Evolutionary conservation across 2,329 filamentous ascomycete genomes (phyloP), one percentile per base, ranked within the genome.

Genomic region (Pestalotiopsis sp.): DNA sequence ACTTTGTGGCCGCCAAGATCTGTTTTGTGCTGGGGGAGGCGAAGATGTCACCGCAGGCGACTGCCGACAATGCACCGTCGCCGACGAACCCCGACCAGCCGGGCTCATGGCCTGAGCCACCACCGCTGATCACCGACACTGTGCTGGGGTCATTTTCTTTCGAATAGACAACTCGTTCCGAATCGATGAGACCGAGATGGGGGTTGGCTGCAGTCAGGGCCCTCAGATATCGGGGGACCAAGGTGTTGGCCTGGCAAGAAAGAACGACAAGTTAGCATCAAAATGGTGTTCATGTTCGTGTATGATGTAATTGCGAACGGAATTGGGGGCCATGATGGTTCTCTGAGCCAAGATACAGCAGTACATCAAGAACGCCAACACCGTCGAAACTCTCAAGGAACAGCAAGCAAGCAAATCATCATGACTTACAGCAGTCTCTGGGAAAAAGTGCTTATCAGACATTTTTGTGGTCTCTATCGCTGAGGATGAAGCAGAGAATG

Each of bases 1-100:
- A 83, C 72, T 89, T 83, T 20, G 92, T 87, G 64, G 89, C 91
- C 73, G 86, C 83, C 61, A 90, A 83, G 67, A 94, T 88, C 77
- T 94, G 92, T 77, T 92, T 90, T 0, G 92, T 90, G n/a, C 86
- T 88, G 0, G 92, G 92, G 1, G 89, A 92, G 1, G 92, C 92
- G 75, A 94, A 94, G 72, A 94, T 93, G 0, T 91, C 92, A 9
- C 92, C 92, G 3, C 91, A 90, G 0, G 92, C 91, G 1, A 90
- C 89, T 25, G 89, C 92, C 36, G 90, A 87, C 4, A 94, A 84
- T 25, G 93, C 81, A 57, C 91, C 91, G 38, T 85, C 84, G 20
- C 92, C 92, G 2, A 94, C 92, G 73, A 91, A 93, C 11, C 89
- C 90, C 4, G 88, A 87, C 78, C 93, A 93, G 38, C 88, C 88